A percentile compares a stretch with the other conserved stretches of the same genome.
These are phyloP conservation scores for Triglochin maritima DNA, from an alignment of 106 monocot species.

Conservation along the genomic window DNA sequence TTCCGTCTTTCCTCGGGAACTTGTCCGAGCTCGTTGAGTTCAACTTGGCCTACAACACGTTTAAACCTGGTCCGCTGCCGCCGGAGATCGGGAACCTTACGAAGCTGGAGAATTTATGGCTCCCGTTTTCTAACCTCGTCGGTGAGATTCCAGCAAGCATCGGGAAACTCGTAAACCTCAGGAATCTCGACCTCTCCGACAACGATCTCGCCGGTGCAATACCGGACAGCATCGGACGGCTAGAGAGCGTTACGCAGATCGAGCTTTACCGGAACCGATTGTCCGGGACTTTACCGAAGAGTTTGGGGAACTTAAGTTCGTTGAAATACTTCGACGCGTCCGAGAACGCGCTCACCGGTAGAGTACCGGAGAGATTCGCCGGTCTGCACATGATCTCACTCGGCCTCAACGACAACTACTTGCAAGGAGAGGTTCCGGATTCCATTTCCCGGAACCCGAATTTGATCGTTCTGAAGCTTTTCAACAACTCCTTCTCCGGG, in stretches of 20 bases:
- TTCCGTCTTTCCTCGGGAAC: constrained; percentile 30
- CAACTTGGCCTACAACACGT: constrained; percentile 33
- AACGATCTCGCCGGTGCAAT: constrained; percentile 32
- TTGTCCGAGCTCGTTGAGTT: constrained; percentile 28
- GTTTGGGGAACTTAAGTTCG: constrained; percentile 26
- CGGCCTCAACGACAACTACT: constrained; percentile 42
- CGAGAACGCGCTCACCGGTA: constrained; percentile 36
- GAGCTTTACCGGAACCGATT: constrained; percentile 34
- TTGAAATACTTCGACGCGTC: constrained; percentile 38
- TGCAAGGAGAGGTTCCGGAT: constrained; percentile 28
- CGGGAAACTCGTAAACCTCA: constrained; percentile 25
- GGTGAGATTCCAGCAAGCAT: constrained; percentile 36
- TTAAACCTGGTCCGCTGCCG: constrained; percentile 19
- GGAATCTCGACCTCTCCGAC: constrained; percentile 32
- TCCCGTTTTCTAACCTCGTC: constrained; percentile 23
- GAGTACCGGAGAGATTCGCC: constrained; percentile 29
- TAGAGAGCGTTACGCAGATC: constrained; percentile 29
- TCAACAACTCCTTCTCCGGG: constrained; percentile 52
- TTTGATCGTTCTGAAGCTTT: constrained; percentile 35
- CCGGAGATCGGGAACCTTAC: constrained; percentile 33
- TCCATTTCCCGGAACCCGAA: constrained; percentile 29
- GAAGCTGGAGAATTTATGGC: constrained; percentile 32
- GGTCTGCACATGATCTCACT: constrained; percentile 19
- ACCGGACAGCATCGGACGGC: constrained; percentile 33
- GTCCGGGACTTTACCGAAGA: constrained; percentile 29